phyloP scores from a whole-genome alignment of 1,139 yeast genomes.

The Petasospora fabianii region DNA sequence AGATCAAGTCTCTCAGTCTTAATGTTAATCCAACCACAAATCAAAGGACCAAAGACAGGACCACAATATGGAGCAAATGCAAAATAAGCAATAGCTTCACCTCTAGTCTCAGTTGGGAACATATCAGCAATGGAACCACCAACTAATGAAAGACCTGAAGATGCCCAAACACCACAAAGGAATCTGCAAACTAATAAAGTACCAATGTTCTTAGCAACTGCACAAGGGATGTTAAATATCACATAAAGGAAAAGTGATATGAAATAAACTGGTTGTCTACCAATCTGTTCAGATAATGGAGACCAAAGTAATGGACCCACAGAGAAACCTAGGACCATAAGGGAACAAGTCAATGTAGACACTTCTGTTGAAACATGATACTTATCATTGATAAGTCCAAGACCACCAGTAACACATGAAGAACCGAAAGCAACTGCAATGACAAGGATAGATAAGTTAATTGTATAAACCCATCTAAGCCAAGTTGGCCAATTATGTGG shows the following conservation, averaged over 20 bases:
- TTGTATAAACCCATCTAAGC: conserved; percentile 65
- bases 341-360: conserved; percentile 71
- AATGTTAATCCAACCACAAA: conserved; percentile 79
- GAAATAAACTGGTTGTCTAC: conserved; percentile 81
- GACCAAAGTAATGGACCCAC: conserved; percentile 91
- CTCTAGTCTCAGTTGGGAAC: conserved; percentile 74
- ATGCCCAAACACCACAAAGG: conserved; percentile 80
- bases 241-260: conserved; percentile 70
- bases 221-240: conserved; percentile 85
- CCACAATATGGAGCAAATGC: conserved; percentile 93
- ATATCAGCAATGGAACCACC: conserved; percentile 92
- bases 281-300: conserved; percentile 81
- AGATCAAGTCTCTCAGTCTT: conserved; percentile 64
- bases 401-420: conserved; percentile 83
- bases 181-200: conserved; percentile 78
- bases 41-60: conserved; percentile 87
- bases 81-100: conserved; percentile 85
- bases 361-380: conserved; percentile 74
- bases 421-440: conserved; percentile 85
- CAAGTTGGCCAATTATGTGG: conserved; percentile 76
- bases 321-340: conserved; percentile 86
- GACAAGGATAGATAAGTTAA: conserved; percentile 62
- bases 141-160: conserved; percentile 80
- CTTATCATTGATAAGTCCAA: conserved; percentile 57
- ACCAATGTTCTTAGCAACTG: conserved; percentile 79